A percentile compares a stretch with the other conserved stretches of the same genome.
phyloP scores from a whole-genome alignment of 2,329 filamentous ascomycete genomes.

The Aureobasidium sp. region DNA sequence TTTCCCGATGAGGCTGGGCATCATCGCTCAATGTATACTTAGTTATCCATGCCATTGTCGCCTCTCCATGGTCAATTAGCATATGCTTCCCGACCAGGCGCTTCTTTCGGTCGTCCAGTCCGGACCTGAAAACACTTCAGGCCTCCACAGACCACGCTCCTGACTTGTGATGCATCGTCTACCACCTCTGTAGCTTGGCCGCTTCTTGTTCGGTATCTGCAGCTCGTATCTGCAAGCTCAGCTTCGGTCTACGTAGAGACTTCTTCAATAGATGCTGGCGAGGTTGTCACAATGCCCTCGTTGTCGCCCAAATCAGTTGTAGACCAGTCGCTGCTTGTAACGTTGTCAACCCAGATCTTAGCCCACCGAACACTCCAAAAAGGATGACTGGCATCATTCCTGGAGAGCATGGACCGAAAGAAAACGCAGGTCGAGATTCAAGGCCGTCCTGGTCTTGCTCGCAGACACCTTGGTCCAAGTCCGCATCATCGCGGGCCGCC shows the following conservation, averaged over 20 bases:
- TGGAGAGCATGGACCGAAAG: not conserved
- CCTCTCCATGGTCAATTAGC: not conserved
- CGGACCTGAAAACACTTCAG: not conserved
- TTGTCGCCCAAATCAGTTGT: not conserved
- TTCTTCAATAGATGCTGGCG: not conserved
- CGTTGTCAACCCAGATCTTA: not conserved
- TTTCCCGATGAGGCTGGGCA: not conserved
- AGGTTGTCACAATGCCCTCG: not conserved
- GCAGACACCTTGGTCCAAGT: not conserved
- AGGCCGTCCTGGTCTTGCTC: not conserved
- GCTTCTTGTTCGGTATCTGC: not conserved
- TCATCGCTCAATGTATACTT: not conserved
- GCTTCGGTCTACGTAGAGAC: not conserved
- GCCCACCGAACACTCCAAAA: not conserved
- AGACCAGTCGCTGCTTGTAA: not conserved
- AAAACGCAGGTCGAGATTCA: not conserved
- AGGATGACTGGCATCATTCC: not conserved
- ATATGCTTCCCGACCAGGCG: not conserved
- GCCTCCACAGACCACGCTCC: not conserved
- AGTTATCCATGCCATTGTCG: not conserved
- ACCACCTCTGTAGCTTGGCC: not conserved
- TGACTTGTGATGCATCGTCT: not conserved
- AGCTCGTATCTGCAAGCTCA: not conserved
- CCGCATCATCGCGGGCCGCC: too few relatives aligned
- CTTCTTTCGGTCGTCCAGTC: not conserved